phyloP scores from a whole-genome alignment of 2,329 filamentous ascomycete species.

The Metarhizium brunneum region DNA sequence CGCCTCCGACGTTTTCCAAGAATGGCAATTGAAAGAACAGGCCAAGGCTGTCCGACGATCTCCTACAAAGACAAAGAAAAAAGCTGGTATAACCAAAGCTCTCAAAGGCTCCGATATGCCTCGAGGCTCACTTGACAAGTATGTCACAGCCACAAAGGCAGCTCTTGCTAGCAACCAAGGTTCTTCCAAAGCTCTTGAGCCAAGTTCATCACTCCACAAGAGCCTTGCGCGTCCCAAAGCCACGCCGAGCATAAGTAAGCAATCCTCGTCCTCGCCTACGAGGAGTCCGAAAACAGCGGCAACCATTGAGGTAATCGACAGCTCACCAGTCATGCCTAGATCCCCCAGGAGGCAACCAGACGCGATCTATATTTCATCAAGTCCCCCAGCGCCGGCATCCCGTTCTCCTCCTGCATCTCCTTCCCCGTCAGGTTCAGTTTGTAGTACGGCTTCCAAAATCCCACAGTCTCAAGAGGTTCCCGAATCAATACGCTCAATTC shows the following conservation, averaged over 20 bases:
- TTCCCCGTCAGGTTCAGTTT: conserved; percentile 11
- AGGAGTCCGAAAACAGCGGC: conserved; percentile 13
- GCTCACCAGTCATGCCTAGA: conserved; percentile 35
- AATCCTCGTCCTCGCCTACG: conserved; percentile 16
- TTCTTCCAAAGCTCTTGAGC: conserved; percentile 4
- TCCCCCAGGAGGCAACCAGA: conserved; percentile 20
- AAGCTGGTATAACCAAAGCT: conserved; percentile 7
- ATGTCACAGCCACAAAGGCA: conserved; percentile 31
- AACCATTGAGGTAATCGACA: conserved; percentile 28
- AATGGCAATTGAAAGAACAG: conserved; percentile 17
- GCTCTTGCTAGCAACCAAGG: background rate
- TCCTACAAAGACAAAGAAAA: conserved; percentile 18
- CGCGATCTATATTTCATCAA: conserved; percentile 36
- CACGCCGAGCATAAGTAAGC: conserved; percentile 23
- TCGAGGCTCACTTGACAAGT: conserved; percentile 29
- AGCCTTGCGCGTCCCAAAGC: background rate
- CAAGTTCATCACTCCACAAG: background rate
- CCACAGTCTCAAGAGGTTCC: conserved; percentile 10
- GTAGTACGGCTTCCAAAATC: conserved; percentile 4
- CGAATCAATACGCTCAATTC: conserved; percentile 16
- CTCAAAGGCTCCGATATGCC: conserved; percentile 12
- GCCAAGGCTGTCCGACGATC: conserved; percentile 14
- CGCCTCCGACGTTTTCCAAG: conserved; percentile 15
- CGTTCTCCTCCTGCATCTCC: conserved; percentile 20
- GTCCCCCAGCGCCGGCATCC: conserved; percentile 21